Evolutionary conservation across 2,329 filamentous ascomycete species (phyloP).

Genomic region (Gnomoniopsis sp.): DNA sequence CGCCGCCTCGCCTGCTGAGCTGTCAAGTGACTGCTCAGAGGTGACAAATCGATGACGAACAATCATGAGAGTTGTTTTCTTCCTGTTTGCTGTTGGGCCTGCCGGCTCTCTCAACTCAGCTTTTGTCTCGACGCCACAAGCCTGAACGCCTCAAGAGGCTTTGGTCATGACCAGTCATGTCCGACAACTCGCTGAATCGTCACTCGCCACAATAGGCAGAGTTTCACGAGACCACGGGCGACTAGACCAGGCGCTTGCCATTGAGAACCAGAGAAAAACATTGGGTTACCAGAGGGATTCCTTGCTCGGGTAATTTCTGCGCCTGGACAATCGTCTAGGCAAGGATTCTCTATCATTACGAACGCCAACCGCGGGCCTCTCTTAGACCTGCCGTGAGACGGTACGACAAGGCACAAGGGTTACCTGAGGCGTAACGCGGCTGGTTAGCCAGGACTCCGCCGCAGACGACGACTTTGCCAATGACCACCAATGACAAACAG

Average conservation of each 20-base stretch:
- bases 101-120: background rate
- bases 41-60: background rate
- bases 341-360: background rate
- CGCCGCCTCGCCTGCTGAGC: background rate
- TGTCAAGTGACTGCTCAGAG: slow-evolving; percentile 1
- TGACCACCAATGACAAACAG: background rate
- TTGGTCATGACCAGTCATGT: background rate
- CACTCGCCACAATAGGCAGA: background rate
- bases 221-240: background rate
- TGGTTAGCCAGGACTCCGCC: background rate
- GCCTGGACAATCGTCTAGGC: background rate
- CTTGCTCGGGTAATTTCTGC: background rate
- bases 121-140: slow-evolving; percentile 2
- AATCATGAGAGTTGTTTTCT: background rate
- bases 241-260: background rate
- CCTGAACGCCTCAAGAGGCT: background rate
- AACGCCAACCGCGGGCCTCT: background rate
- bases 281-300: background rate
- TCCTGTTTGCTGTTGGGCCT: background rate
- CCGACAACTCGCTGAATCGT: background rate
- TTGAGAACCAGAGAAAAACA: background rate
- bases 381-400: background rate
- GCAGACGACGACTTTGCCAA: background rate
- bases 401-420: background rate
- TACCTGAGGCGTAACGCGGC: background rate